Evolutionary conservation across 2,329 filamentous ascomycete species (phyloP), one percentile per base, ranked within the genome.

Genomic region (Penicillium hesseltinei): DNA sequence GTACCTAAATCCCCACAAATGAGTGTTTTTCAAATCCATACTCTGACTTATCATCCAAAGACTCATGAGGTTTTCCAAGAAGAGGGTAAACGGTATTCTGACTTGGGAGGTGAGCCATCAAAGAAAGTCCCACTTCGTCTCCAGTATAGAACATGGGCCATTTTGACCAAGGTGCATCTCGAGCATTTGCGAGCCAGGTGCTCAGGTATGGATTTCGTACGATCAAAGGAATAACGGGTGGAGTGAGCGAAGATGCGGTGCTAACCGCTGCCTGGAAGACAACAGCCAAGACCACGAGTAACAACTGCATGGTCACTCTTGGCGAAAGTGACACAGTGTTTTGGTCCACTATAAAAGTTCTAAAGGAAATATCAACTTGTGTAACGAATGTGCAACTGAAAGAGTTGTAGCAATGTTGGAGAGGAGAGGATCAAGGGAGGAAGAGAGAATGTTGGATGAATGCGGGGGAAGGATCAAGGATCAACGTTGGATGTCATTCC

Each of bases 81-180:
- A 89, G 73, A 33, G 87, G 86, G 69, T 85, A 89, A 5, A 87
- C 82, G 29, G 78, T 78, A 50, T 79, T 79, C n/a, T 83, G 79
- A 35, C 82, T 80, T 2, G 86, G 84, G 13, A 88, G 76, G 25
- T 83, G 81, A 39, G 85, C 86, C 58, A 89, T 78, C 49, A 89
- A 74, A 7, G 83, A 82, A 62, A 89, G 82, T 43, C 87, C 87
- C 55, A 89, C 73, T 77, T 88, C 81, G 67, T 86, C 80, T 35
- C 89, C 89, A 7, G 88, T 90, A 81, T 87, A 92, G 73, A 92
- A 92, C 73, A 93, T 93, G 25, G 91, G 91, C 91, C 91, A 96
- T 75, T 85, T 83, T 53, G 85, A 82, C 91, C 91, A 95, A 2
- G 91, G 91, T 45, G 82, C 81, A 55, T 88, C 83, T 64, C 91